Conservation (phyloP, 192 early-diverging fungal genomes). For the Lunasporangiospora selenospora region DNA sequence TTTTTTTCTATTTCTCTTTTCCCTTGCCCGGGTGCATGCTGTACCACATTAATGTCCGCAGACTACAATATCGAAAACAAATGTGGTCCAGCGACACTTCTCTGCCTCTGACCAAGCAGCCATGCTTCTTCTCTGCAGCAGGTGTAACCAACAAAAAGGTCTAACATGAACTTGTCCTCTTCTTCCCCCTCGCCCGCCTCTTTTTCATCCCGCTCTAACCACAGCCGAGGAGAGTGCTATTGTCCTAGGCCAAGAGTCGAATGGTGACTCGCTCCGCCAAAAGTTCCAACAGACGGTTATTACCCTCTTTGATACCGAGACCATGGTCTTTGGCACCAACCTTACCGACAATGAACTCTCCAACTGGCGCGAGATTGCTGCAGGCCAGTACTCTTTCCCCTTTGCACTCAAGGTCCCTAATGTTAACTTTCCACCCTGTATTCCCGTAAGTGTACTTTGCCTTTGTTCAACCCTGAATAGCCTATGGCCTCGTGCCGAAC, state of each 20-base stretch:
- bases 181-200: too few species aligned
- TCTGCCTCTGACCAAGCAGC: too few species aligned
- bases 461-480: too few species aligned
- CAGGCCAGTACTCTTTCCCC: constrained; percentile 22
- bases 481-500: too few species aligned
- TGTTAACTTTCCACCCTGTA: constrained; percentile 44
- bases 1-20: too few species aligned
- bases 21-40: too few species aligned
- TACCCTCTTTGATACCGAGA: constrained; percentile 36
- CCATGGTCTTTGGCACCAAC: constrained; percentile 26
- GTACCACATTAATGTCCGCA: too few species aligned
- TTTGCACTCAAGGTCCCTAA: constrained; percentile 48
- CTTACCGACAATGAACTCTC: constrained; percentile 39
- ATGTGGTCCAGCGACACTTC: too few species aligned
- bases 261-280: constrained; percentile 44
- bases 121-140: too few species aligned
- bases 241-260: constrained; percentile 42
- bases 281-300: constrained; percentile 45
- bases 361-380: constrained; percentile 33
- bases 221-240: constrained; percentile 42
- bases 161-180: too few species aligned
- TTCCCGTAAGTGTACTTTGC: constrained; percentile 28
- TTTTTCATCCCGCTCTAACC: not conserved
- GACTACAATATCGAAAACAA: too few species aligned
- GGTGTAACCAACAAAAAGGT: too few species aligned